phyloP scores from a whole-genome alignment of 176 grass and related monocot species.

The Metroxylon sagu region DNA sequence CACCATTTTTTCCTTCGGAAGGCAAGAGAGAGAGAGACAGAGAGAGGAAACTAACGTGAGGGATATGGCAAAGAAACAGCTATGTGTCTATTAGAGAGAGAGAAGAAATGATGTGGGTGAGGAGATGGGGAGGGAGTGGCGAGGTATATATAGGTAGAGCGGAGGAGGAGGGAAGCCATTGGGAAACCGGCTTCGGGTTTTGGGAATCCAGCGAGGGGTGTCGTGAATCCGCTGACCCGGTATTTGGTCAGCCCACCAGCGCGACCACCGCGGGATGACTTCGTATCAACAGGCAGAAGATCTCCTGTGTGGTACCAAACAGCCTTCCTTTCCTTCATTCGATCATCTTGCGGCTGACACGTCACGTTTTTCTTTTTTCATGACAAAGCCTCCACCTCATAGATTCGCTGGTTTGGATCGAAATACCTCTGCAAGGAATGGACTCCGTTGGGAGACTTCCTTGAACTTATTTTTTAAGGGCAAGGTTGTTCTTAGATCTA shows the following conservation, averaged over 20 bases:
- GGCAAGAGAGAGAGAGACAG: background rate
- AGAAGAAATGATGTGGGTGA: conserved; percentile 7
- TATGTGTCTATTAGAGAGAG: background rate
- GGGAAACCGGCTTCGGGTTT: background rate
- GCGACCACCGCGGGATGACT: no score
- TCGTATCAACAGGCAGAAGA: no score
- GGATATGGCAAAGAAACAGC: no score
- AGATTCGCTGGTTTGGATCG: no score
- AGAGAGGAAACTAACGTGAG: background rate
- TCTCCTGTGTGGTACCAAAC: no score
- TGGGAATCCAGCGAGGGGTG: background rate
- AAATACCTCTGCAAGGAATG: no score
- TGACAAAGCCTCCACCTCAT: no score
- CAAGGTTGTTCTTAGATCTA: conserved; percentile 8
- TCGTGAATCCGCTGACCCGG: conserved; percentile 11
- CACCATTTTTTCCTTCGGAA: background rate
- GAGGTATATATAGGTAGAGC: conserved; percentile 21
- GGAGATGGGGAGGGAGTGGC: background rate
- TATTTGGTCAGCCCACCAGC: conserved; percentile 15
- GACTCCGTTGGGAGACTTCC: no score
- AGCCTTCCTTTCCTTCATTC: no score
- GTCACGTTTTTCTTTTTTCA: no score
- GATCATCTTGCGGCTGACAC: no score
- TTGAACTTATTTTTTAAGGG: no score
- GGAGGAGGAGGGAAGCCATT: background rate